Base-by-base conservation (phyloP, 2,329 filamentous ascomycete genomes). In the Cladophialophora exuberans region DNA sequence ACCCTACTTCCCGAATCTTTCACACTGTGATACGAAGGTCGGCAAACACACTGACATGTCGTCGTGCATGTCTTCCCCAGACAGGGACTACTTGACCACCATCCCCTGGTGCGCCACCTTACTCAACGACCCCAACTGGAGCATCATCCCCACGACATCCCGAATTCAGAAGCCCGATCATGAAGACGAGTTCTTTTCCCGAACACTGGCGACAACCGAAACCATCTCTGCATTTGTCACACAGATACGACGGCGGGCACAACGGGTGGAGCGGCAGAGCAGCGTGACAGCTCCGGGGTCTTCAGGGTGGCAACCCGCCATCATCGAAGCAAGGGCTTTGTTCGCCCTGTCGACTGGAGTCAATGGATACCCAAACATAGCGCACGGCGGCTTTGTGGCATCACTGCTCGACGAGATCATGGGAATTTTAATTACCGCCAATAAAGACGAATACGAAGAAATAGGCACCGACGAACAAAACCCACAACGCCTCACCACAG, bases 291-390 rank as follows among this genome's bases (percentile, higher is more conserved):
- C 18, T 22, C 39, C 35, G 2, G 35, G 35, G 6, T 43, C 39
- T 13, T 9, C 39, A 9, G 10, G 26, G 23, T 35, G 17, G 17
- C 45, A 26, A 18, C 45, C 17, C 13, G n/a, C 30, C 4, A 38
- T 15, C 31, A 22, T n/a, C n/a, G 31, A 28, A 38, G 18, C 23
- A 30, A 35, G 45, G 20, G 13, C 30, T 7, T 18, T 45, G 4
- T 45, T 45, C 42, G 42, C 42, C 25, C 3, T 45, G 15, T 11
- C 42, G 7, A 17, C 22, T 22, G 42, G 42, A 18, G 42, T 45
- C 23, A 45, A 30, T 31, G 42, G 42, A 7, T 31, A 30, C 31
- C 7, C 42, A n/a, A 18, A 18, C 13, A 25, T 45, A 5, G 22
- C 23, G 2, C 25, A 45, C 18, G 42, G 42, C 25, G 25, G 31